These are phyloP conservation scores for Hyaloraphidium curvatum DNA, from an alignment of 192 early-diverging fungal genomes.

Conservation along the genomic window DNA sequence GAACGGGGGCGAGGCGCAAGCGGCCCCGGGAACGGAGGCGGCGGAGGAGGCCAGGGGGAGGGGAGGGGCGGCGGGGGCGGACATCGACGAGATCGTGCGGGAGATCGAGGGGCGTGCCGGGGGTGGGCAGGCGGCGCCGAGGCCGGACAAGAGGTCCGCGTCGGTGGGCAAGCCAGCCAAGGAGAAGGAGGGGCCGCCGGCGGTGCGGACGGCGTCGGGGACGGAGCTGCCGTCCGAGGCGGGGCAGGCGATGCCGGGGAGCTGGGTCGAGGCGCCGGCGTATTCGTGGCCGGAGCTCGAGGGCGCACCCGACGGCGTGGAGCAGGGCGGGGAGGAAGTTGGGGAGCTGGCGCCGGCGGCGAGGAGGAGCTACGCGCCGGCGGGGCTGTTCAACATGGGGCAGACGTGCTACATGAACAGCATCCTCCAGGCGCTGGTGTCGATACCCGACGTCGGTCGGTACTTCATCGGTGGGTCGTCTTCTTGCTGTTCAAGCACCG, in stretches of 20 bases:
- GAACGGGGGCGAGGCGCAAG: neutral
- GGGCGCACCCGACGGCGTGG: neutral
- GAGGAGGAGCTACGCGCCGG: neutral
- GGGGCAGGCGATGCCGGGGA: neutral
- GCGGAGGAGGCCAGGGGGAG: neutral
- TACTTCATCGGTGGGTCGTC: neutral
- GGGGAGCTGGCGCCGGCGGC: neutral
- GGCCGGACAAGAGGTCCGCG: no score
- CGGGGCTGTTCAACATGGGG: neutral
- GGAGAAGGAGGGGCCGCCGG: neutral
- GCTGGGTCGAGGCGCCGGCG: neutral
- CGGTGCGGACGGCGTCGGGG: neutral
- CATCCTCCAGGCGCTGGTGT: neutral
- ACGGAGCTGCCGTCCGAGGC: neutral
- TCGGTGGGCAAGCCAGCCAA: neutral
- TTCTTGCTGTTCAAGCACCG: neutral
- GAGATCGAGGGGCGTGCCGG: constrained; percentile 3
- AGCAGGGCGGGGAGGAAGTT: neutral
- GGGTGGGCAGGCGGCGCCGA: no score
- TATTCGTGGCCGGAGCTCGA: neutral
- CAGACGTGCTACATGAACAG: constrained; percentile 3
- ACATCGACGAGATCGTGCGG: neutral
- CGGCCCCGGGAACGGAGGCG: neutral
- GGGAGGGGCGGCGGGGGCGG: neutral
- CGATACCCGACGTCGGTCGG: neutral